Percentiles rank a stretch among this genome's conserved stretches.
Evolutionary conservation across 2,329 filamentous ascomycete genomes (phyloP).

Genomic region (Alternaria hordeiaustralica): DNA sequence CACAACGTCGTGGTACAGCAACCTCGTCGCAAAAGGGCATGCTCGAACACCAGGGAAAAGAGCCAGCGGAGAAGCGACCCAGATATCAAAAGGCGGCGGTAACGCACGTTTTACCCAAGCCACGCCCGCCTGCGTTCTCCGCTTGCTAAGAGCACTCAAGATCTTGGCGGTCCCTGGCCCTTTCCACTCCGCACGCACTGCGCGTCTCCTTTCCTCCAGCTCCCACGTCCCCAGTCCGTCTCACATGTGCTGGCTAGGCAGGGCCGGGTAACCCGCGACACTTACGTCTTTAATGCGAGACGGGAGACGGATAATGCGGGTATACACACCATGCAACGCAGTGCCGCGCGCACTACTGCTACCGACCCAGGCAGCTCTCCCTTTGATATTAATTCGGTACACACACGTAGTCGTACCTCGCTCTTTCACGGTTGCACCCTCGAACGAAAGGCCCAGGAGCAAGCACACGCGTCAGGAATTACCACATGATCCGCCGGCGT

Average conservation of each 20-base stretch:
- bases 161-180: constrained; percentile 8
- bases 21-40: not conserved
- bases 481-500: not conserved
- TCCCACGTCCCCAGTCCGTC: not conserved
- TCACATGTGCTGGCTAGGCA: not conserved
- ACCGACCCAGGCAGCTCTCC: not conserved
- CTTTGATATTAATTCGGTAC: not conserved
- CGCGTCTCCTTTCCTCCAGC: not conserved
- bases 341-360: not conserved
- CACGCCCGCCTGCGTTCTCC: constrained; percentile 3
- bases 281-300: not conserved
- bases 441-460: not conserved
- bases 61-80: not conserved
- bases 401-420: not conserved
- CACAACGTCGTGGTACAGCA: constrained; percentile 1
- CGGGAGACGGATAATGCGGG: not conserved
- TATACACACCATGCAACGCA: not conserved
- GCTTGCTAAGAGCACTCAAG: constrained; percentile 15
- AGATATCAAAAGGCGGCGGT: not conserved
- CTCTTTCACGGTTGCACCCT: not conserved
- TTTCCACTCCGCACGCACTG: constrained; percentile 7
- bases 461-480: not conserved
- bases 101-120: constrained; percentile 8
- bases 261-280: not conserved
- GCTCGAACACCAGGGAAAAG: not conserved